Conservation (phyloP, 805 yeast genomes). For the Clavispora santaluciae region DNA sequence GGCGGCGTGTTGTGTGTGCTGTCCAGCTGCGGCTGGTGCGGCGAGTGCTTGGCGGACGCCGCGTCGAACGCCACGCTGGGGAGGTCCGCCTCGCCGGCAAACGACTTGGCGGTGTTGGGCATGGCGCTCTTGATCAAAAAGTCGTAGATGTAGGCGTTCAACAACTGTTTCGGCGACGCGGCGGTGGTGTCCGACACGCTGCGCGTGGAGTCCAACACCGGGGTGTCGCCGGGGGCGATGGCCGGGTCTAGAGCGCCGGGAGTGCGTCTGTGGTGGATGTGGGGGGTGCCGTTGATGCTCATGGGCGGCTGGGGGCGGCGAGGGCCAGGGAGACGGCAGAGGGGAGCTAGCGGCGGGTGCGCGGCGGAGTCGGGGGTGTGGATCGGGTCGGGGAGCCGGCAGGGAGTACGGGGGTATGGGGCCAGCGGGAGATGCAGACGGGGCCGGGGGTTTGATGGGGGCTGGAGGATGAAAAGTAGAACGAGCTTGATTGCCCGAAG, state of each 20-base stretch:
- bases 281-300: slow-evolving; percentile 38
- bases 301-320: slow-evolving; percentile 11
- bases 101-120: slow-evolving; percentile 66
- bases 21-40: slow-evolving; percentile 9
- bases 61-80: slow-evolving; percentile 25
- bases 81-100: slow-evolving; percentile 73
- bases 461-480: not conserved
- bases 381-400: slow-evolving; percentile 38
- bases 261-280: slow-evolving; percentile 27
- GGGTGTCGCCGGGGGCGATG: slow-evolving; percentile 13
- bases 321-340: not conserved
- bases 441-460: not conserved
- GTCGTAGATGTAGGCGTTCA: slow-evolving; percentile 85
- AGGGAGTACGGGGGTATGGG: slow-evolving; percentile 25
- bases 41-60: slow-evolving; percentile 16
- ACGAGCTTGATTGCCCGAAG: not conserved
- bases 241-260: slow-evolving; percentile 11
- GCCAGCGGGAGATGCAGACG: not conserved
- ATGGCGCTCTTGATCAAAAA: slow-evolving; percentile 72
- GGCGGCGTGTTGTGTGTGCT: slow-evolving; percentile 18
- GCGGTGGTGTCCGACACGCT: slow-evolving; percentile 42
- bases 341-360: no score
- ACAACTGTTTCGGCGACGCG: slow-evolving; percentile 48
- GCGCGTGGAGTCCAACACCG: slow-evolving; percentile 23
- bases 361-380: no score